Evolutionary conservation across 2,329 filamentous ascomycete species (phyloP).

Genomic region (Cercospora zeina): DNA sequence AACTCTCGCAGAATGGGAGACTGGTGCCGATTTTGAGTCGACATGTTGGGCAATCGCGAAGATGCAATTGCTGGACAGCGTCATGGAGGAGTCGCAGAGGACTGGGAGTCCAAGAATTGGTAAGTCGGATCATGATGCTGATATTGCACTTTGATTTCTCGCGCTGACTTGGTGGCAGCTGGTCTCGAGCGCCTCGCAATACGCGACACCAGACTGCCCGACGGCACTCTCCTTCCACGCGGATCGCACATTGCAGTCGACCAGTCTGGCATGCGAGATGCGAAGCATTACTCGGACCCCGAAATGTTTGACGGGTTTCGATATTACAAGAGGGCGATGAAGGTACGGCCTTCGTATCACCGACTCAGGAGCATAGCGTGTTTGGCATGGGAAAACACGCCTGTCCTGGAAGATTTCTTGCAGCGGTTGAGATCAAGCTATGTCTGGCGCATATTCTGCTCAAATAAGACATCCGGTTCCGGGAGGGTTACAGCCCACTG

Average conservation of each 20-base stretch:
- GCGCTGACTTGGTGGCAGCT: slow-evolving; percentile 10
- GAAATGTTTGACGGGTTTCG: slow-evolving; percentile 29
- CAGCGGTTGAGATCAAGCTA: slow-evolving; percentile 41
- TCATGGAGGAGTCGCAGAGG: slow-evolving; percentile 31
- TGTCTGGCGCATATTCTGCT: slow-evolving; percentile 36
- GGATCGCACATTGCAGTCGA: slow-evolving; percentile 24
- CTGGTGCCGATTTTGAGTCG: slow-evolving; percentile 20
- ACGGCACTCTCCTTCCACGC: slow-evolving; percentile 32
- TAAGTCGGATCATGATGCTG: slow-evolving; percentile 14
- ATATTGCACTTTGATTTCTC: not conserved
- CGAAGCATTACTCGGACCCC: slow-evolving; percentile 25
- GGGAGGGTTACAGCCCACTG: not conserved
- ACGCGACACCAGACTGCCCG: slow-evolving; percentile 31
- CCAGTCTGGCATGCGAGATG: slow-evolving; percentile 16
- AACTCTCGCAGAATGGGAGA: slow-evolving; percentile 24
- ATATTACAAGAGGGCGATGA: slow-evolving; percentile 27
- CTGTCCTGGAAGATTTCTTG: slow-evolving; percentile 43
- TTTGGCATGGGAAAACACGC: slow-evolving; percentile 40
- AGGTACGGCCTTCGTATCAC: slow-evolving; percentile 21
- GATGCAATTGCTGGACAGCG: slow-evolving; percentile 37
- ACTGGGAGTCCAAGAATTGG: slow-evolving; percentile 21
- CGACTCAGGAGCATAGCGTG: slow-evolving; percentile 27
- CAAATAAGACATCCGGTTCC: slow-evolving; percentile 36
- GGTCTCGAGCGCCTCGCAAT: slow-evolving; percentile 31
- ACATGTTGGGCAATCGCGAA: slow-evolving; percentile 30